Evolutionary conservation across 306 rosid genomes (phyloP).

Genomic region (Acacia acuminata): DNA sequence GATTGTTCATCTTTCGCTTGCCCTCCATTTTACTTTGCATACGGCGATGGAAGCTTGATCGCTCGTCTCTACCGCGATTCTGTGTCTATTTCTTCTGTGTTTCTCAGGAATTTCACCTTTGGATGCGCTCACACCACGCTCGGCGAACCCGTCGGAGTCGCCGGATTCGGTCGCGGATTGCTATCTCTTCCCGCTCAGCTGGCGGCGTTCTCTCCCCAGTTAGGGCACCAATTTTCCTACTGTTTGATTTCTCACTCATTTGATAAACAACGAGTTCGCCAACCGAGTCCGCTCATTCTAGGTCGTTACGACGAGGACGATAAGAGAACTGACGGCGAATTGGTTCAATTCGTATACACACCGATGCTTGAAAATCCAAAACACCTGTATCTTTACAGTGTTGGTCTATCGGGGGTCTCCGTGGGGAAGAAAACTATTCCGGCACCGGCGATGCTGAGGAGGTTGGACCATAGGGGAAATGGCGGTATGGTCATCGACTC

Average conservation of each 20-base stretch:
- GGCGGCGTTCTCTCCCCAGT: slow-evolving; percentile 53
- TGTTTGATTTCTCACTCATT: slow-evolving; percentile 85
- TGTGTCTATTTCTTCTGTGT: slow-evolving; percentile 48
- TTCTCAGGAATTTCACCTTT: slow-evolving; percentile 66
- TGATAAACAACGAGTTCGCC: slow-evolving; percentile 52
- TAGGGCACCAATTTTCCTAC: slow-evolving; percentile 75
- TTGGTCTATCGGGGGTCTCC: slow-evolving; percentile 64
- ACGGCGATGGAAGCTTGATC: slow-evolving; percentile 84
- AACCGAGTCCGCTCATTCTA: slow-evolving; percentile 79
- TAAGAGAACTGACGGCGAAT: slow-evolving; percentile 16
- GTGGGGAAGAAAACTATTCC: slow-evolving; percentile 50
- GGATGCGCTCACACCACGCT: slow-evolving; percentile 84
- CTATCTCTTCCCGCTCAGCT: slow-evolving; percentile 81
- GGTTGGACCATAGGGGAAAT: slow-evolving; percentile 54
- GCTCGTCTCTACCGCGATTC: slow-evolving; percentile 54
- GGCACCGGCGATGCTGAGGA: slow-evolving; percentile 54
- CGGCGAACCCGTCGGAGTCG: slow-evolving; percentile 82
- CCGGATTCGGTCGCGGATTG: slow-evolving; percentile 83
- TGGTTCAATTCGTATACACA: slow-evolving; percentile 62
- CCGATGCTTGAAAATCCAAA: slow-evolving; percentile 73
- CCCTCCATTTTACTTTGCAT: slow-evolving; percentile 81
- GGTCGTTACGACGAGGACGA: slow-evolving; percentile 52
- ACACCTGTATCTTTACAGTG: slow-evolving; percentile 70
- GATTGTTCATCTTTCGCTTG: slow-evolving; percentile 65
- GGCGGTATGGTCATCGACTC: slow-evolving; percentile 88